Evolutionary conservation across 768 basidiomycete genomes (phyloP).

Genomic region (Leccinum incarnatum): DNA sequence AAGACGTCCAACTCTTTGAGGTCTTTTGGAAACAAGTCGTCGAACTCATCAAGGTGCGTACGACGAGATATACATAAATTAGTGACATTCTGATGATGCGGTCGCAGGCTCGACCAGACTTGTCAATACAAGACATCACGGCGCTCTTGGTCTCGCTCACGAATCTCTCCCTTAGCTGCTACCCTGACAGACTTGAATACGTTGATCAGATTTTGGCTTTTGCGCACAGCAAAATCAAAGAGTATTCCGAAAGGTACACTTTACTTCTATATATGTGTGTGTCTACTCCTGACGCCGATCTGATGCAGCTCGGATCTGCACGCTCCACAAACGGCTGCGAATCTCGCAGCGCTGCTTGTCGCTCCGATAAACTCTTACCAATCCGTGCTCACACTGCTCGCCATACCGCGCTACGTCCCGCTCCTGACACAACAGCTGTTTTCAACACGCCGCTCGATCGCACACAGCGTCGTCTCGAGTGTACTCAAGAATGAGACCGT

Average conservation of each 20-base stretch:
- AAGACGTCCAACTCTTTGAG: constrained; percentile 93
- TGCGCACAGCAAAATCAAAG: constrained; percentile 76
- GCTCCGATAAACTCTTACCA: constrained; percentile 96
- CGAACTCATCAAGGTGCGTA: constrained; percentile 87
- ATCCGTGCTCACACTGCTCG: constrained; percentile 95
- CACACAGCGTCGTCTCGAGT: constrained; percentile 91
- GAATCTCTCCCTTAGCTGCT: constrained; percentile 88
- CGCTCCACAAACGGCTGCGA: constrained; percentile 78
- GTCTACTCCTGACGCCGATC: not conserved
- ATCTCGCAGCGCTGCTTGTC: constrained; percentile 88
- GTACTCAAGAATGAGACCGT: constrained; percentile 97
- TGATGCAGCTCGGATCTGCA: constrained; percentile 77
- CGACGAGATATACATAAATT: not conserved
- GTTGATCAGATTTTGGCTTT: constrained; percentile 95
- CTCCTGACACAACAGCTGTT: constrained; percentile 86
- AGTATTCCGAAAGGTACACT: constrained; percentile 75
- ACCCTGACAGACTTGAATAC: constrained; percentile 95
- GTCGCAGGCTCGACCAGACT: constrained; percentile 86
- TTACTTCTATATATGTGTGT: constrained; percentile 33
- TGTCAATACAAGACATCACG: constrained; percentile 96
- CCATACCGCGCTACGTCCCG: constrained; percentile 85
- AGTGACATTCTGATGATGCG: constrained; percentile 1
- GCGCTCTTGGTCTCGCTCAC: constrained; percentile 93
- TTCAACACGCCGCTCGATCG: constrained; percentile 86
- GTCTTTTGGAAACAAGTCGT: constrained; percentile 99